These are phyloP conservation scores for Lichtheimia hyalospora DNA, from an alignment of 371 early-diverging fungal genomes.

Conservation along the genomic window DNA sequence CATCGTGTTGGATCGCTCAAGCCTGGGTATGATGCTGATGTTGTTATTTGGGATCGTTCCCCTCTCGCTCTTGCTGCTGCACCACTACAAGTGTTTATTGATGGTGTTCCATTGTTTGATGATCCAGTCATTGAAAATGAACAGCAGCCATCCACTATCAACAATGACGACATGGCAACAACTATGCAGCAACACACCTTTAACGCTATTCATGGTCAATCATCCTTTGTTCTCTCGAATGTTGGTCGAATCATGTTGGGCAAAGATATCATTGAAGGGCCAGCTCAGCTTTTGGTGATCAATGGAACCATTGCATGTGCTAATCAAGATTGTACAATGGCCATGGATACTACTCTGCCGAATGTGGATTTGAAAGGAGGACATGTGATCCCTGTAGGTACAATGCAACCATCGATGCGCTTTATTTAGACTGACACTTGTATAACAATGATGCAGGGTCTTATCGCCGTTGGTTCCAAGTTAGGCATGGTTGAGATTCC, in stretches of 20 bases:
- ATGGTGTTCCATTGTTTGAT: constrained; percentile 61
- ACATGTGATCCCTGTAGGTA: constrained; percentile 35
- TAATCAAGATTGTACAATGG: constrained; percentile 28
- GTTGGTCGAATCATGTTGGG: constrained; percentile 29
- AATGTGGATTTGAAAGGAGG: constrained; percentile 36
- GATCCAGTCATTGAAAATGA: constrained; percentile 19
- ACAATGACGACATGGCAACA: too few relatives aligned
- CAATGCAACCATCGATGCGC: too few relatives aligned
- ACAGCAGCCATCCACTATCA: too few relatives aligned
- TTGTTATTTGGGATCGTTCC: constrained; percentile 65
- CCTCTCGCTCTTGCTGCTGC: constrained; percentile 70
- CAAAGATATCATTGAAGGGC: constrained; percentile 11
- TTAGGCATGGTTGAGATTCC: constrained; percentile 63
- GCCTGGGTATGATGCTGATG: constrained; percentile 78
- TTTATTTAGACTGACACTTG: not conserved
- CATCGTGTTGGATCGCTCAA: constrained; percentile 67
- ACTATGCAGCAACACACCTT: too few relatives aligned
- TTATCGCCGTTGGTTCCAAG: constrained; percentile 53
- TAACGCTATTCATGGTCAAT: too few relatives aligned
- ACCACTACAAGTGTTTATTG: constrained; percentile 71
- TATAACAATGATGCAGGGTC: constrained; percentile 18
- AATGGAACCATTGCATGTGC: constrained; percentile 48
- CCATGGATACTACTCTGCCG: constrained; percentile 2
- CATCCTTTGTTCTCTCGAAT: constrained; percentile 32
- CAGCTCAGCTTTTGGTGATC: constrained; percentile 34